phyloP scores from a whole-genome alignment of 2,329 filamentous ascomycete species.

The Bertia moriformis region DNA sequence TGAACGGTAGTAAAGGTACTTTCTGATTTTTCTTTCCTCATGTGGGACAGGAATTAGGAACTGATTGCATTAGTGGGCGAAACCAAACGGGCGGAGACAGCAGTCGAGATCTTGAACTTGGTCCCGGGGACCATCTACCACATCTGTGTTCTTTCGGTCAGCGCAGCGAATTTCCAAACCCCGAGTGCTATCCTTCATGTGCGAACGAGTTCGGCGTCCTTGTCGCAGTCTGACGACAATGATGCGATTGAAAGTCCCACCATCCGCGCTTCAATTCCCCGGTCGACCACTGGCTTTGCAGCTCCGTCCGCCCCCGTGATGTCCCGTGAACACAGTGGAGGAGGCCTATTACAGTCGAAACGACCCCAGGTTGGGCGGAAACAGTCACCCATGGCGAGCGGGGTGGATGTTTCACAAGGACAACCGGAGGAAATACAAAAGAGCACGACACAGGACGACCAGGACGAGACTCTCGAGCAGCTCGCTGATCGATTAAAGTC shows the following conservation, averaged over 20 bases:
- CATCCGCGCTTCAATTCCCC: background rate
- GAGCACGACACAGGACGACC: background rate
- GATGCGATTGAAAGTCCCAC: background rate
- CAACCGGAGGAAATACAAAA: background rate
- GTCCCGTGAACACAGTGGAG: background rate
- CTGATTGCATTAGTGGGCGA: slow-evolving; percentile 1
- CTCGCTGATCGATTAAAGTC: background rate
- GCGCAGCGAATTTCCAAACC: slow-evolving; percentile 1
- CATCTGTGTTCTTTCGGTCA: slow-evolving; percentile 1
- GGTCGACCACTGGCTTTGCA: background rate
- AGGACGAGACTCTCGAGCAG: background rate
- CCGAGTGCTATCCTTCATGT: background rate
- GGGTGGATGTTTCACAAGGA: background rate
- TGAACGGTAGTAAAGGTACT: background rate
- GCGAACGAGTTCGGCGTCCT: background rate
- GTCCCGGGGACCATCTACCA: slow-evolving; percentile 1
- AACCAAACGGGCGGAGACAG: background rate
- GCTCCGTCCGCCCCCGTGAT: background rate
- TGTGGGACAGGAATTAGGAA: too few relatives aligned
- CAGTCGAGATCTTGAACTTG: background rate
- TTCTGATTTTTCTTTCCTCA: background rate
- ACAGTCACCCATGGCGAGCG: background rate
- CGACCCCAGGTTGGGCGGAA: background rate
- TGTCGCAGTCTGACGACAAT: background rate
- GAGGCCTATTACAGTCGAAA: background rate